phyloP scores from a whole-genome alignment of 768 basidiomycete genomes.

The Coprinopsis cinerea region DNA sequence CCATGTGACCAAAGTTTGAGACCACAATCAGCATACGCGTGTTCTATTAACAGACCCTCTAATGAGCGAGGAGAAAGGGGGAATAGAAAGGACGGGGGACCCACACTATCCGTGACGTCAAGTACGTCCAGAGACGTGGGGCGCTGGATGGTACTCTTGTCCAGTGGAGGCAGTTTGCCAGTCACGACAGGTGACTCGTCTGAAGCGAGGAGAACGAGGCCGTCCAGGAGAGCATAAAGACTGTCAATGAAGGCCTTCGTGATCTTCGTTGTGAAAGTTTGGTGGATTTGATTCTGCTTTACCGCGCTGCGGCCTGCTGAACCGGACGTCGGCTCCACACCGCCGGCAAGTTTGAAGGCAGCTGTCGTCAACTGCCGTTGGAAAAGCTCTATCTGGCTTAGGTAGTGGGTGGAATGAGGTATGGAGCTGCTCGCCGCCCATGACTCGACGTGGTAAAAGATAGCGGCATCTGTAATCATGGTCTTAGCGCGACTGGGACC shows the following conservation, averaged over 20 bases:
- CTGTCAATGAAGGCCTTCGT: slow-evolving; percentile 82
- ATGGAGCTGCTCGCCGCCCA: slow-evolving; percentile 67
- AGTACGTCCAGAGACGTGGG: slow-evolving; percentile 50
- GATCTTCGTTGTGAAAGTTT: slow-evolving; percentile 66
- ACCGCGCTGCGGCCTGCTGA: slow-evolving; percentile 44
- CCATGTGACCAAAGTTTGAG: slow-evolving; percentile 80
- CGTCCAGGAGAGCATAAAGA: slow-evolving; percentile 81
- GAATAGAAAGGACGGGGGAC: slow-evolving; percentile 19
- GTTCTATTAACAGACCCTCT: slow-evolving; percentile 45
- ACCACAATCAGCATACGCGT: slow-evolving; percentile 82
- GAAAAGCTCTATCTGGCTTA: slow-evolving; percentile 73
- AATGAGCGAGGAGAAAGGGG: slow-evolving; percentile 9
- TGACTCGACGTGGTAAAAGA: slow-evolving; percentile 81
- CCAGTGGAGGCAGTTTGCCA: slow-evolving; percentile 28
- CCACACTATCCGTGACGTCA: slow-evolving; percentile 58
- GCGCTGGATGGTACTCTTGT: slow-evolving; percentile 25
- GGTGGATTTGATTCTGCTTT: slow-evolving; percentile 57
- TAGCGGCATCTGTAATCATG: slow-evolving; percentile 10
- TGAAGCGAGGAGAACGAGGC: slow-evolving; percentile 73
- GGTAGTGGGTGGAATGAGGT: slow-evolving; percentile 65
- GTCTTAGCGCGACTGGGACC: neutral
- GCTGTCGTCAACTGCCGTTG: slow-evolving; percentile 71
- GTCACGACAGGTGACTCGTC: slow-evolving; percentile 52
- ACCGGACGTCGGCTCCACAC: slow-evolving; percentile 51
- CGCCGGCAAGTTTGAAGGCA: slow-evolving; percentile 78